Conservation (phyloP, 2,329 filamentous ascomycete species). For the Chaetoscypha palmicola region DNA sequence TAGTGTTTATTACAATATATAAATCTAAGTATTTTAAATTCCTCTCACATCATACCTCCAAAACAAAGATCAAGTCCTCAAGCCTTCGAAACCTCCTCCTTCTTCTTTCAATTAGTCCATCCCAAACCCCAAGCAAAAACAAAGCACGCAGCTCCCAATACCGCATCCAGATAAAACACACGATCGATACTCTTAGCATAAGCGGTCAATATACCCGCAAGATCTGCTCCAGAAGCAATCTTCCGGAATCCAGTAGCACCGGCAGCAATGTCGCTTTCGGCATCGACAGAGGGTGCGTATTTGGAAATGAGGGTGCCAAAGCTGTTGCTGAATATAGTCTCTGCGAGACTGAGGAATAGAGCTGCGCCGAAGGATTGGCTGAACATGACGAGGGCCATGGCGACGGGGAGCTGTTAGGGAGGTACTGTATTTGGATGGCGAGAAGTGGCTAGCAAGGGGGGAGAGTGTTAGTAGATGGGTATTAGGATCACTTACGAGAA, state of each 20-base stretch:
- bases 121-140: conserved; percentile 38
- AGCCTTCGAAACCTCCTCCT: too few species aligned
- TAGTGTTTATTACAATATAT: too few species aligned
- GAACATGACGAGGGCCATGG: conserved; percentile 31
- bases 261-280: conserved; percentile 32
- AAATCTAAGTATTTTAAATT: too few species aligned
- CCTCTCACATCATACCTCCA: too few species aligned
- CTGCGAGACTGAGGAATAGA: conserved; percentile 24
- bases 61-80: too few species aligned
- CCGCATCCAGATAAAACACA: conserved; percentile 36
- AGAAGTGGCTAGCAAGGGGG: conserved; percentile 22
- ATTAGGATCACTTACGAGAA: not conserved
- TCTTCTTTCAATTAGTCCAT: conserved; percentile 36
- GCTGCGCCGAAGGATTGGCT: conserved; percentile 27
- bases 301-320: conserved; percentile 29
- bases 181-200: conserved; percentile 34
- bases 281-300: conserved; percentile 30
- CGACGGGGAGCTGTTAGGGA: conserved; percentile 25
- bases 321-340: conserved; percentile 11
- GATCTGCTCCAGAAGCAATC: conserved; percentile 27
- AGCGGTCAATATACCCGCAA: conserved; percentile 34
- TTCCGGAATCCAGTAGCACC: conserved; percentile 35
- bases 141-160: conserved; percentile 29
- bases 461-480: conserved; percentile 27
- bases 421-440: not conserved